phyloP scores from a whole-genome alignment of 1,139 yeast species.

The Arxiozyma slooffiae region DNA sequence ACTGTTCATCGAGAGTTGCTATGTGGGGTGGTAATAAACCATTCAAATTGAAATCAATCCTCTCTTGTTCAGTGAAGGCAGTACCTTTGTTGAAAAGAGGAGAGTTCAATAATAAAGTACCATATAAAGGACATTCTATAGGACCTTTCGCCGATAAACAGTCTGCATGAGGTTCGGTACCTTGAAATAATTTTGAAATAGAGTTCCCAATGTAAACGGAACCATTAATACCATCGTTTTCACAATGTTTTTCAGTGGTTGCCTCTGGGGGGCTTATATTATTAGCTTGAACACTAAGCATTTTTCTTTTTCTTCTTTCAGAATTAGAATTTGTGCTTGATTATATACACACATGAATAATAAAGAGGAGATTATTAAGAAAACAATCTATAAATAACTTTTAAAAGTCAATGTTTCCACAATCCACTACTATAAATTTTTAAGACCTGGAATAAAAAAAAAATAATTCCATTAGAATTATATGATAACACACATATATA shows the following conservation, averaged over 20 bases:
- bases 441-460: too few relatives aligned
- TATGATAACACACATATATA: too few relatives aligned
- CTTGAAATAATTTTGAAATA: slow-evolving; percentile 3
- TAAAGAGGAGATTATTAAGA: too few relatives aligned
- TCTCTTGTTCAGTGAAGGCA: slow-evolving; percentile 76
- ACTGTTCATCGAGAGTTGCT: slow-evolving; percentile 78
- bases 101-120: slow-evolving; percentile 65
- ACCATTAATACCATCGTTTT: not conserved
- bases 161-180: slow-evolving; percentile 21
- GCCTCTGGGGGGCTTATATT: not conserved
- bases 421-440: too few relatives aligned
- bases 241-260: not conserved
- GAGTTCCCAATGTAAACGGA: not conserved
- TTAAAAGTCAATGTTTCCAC: too few relatives aligned
- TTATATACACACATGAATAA: too few relatives aligned
- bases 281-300: not conserved
- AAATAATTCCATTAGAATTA: too few relatives aligned
- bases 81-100: slow-evolving; percentile 89
- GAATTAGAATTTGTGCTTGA: not conserved
- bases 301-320: not conserved
- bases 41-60: slow-evolving; percentile 65
- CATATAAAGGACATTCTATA: slow-evolving; percentile 66
- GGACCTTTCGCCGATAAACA: slow-evolving; percentile 66
- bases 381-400: not conserved
- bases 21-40: slow-evolving; percentile 81